phyloP scores from a whole-genome alignment of 179 eudicot genomes.

The Corrigiola litoralis region DNA sequence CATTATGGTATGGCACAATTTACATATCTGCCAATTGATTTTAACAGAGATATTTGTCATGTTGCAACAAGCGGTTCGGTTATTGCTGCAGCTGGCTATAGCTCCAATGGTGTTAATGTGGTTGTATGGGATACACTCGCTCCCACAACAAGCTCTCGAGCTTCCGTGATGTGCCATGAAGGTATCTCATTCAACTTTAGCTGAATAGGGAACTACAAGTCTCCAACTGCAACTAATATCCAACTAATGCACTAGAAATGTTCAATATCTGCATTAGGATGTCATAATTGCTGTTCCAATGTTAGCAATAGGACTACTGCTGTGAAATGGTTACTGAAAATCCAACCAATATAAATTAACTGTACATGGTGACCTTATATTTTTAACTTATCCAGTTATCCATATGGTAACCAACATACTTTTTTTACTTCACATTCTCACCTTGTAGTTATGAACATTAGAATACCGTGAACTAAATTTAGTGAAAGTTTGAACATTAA shows the following conservation, averaged over 20 bases:
- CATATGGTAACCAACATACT: too few species aligned
- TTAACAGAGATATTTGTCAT: slow-evolving; percentile 76
- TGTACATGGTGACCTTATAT: too few species aligned
- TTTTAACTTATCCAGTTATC: too few species aligned
- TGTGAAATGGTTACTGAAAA: too few species aligned
- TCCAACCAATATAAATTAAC: too few species aligned
- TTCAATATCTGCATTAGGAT: background rate
- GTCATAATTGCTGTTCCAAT: background rate
- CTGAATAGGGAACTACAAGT: background rate
- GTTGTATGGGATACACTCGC: slow-evolving; percentile 97
- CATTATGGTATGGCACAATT: background rate
- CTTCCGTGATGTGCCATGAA: slow-evolving; percentile 99
- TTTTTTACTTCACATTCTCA: too few species aligned
- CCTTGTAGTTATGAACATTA: too few species aligned
- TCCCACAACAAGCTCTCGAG: slow-evolving; percentile 86
- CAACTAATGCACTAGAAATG: background rate
- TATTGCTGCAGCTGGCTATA: slow-evolving; percentile 86
- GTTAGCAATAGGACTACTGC: too few species aligned
- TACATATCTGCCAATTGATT: slow-evolving; percentile 7
- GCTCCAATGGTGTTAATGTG: slow-evolving; percentile 81
- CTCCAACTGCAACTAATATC: background rate
- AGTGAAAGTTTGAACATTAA: too few species aligned
- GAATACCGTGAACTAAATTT: too few species aligned
- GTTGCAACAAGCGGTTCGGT: slow-evolving; percentile 92
- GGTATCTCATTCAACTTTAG: slow-evolving; percentile 38